Percentiles rank a stretch among this genome's conserved stretches.
Evolutionary conservation across 2,329 filamentous ascomycete species (phyloP).

Genomic region (Thermothelomyces thermophilus): DNA sequence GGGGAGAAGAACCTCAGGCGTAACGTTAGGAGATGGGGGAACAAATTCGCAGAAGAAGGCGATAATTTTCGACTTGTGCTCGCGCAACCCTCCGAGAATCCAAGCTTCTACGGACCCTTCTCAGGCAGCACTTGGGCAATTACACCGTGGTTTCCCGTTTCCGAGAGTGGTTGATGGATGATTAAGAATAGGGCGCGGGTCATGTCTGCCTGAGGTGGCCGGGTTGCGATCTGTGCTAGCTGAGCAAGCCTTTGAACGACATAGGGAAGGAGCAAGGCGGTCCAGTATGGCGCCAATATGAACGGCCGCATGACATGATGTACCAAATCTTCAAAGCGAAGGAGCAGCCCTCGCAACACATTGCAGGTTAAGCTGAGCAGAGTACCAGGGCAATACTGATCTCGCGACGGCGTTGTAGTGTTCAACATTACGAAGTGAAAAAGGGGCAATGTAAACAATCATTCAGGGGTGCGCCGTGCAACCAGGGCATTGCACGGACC

Average conservation of each 20-base stretch:
- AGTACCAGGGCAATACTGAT: not conserved
- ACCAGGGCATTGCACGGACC: not conserved
- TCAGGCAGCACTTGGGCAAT: too few species aligned
- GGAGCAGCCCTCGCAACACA: not conserved
- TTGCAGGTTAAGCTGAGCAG: not conserved
- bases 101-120: too few species aligned
- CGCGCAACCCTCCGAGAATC: too few species aligned
- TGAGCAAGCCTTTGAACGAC: too few species aligned
- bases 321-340: too few species aligned
- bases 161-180: too few species aligned
- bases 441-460: constrained; percentile 12
- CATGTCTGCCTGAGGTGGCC: not conserved
- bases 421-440: not conserved
- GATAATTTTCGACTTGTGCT: too few species aligned
- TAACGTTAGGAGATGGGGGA: not conserved
- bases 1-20: not conserved
- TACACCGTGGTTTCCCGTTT: too few species aligned
- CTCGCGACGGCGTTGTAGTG: not conserved
- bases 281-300: not conserved
- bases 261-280: constrained; percentile 1
- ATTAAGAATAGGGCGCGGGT: not conserved
- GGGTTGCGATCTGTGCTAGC: not conserved
- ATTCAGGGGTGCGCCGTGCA: constrained; percentile 2
- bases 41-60: too few species aligned
- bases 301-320: too few species aligned